Percentiles rank a stretch among this genome's conserved stretches.
Evolutionary conservation across 441 rosid species (phyloP).

Genomic region (Omphalea diandra): DNA sequence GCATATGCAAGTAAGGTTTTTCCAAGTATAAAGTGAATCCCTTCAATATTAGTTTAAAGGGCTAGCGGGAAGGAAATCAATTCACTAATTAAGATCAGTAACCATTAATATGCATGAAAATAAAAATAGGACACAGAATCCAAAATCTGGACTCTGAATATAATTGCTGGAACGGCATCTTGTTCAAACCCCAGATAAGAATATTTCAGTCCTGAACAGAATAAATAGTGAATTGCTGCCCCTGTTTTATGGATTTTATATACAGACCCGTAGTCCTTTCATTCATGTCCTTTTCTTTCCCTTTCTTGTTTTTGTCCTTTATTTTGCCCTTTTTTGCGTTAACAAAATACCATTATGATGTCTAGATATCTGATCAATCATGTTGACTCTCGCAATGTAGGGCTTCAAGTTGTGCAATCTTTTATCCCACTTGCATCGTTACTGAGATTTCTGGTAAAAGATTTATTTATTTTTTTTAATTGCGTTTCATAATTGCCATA

Average conservation of each 20-base stretch:
- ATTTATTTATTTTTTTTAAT: no score
- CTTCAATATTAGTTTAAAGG: no score
- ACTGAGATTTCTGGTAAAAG: background rate
- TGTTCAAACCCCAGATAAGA: constrained; percentile 6
- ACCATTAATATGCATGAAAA: background rate
- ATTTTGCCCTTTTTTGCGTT: background rate
- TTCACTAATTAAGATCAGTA: background rate
- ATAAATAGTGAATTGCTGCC: background rate
- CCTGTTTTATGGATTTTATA: background rate
- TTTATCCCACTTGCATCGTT: background rate
- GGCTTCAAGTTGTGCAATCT: background rate
- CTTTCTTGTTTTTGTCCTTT: background rate
- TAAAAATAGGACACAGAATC: constrained; percentile 26
- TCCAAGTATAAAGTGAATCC: no score
- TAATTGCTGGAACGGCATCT: constrained; percentile 4
- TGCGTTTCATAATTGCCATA: no score
- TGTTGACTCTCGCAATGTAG: background rate
- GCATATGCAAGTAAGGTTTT: no score
- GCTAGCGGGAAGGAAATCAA: background rate
- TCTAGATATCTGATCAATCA: background rate
- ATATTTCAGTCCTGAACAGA: constrained; percentile 4
- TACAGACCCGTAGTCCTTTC: background rate
- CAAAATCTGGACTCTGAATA: constrained; percentile 24
- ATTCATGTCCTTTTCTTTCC: background rate
- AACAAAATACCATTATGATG: background rate